Evolutionary conservation across 192 early-diverging fungal genomes (phyloP).

Genomic region (Radiomyces spectabilis): DNA sequence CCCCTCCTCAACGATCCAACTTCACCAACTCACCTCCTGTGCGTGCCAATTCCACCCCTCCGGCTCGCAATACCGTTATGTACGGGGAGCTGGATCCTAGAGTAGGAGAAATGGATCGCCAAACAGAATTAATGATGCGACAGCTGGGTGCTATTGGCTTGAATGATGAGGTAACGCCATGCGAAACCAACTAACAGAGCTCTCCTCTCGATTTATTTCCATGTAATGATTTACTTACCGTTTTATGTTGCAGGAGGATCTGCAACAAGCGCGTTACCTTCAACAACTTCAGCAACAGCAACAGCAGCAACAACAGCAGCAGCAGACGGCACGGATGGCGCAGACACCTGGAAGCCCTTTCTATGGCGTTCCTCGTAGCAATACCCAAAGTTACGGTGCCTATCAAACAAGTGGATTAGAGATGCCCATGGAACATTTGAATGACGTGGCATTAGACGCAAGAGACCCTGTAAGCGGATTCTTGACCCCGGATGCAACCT

Average conservation of each 20-base stretch:
- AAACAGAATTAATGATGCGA: slow-evolving; percentile 9
- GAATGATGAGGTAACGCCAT: slow-evolving; percentile 18
- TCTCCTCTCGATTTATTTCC: neutral
- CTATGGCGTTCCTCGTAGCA: slow-evolving; percentile 11
- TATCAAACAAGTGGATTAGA: too few relatives aligned
- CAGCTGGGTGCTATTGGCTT: slow-evolving; percentile 7
- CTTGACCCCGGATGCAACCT: too few relatives aligned
- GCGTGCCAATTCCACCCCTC: slow-evolving; percentile 21
- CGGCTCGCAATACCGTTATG: slow-evolving; percentile 7
- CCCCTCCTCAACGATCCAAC: slow-evolving; percentile 7
- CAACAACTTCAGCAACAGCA: slow-evolving; percentile 43
- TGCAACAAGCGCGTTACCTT: slow-evolving; percentile 29
- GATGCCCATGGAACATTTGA: too few relatives aligned
- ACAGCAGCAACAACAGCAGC: slow-evolving; percentile 43
- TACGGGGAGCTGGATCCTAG: neutral
- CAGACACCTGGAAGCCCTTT: slow-evolving; percentile 8
- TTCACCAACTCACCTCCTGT: slow-evolving; percentile 15
- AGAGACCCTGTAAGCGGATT: too few relatives aligned
- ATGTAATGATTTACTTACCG: neutral
- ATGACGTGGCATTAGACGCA: too few relatives aligned
- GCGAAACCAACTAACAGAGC: neutral
- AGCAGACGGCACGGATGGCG: slow-evolving; percentile 13
- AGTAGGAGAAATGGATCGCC: neutral
- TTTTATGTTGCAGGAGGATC: neutral
- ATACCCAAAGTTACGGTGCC: neutral